Evolutionary conservation across 371 early-diverging fungal species (phyloP), one percentile per base, ranked within the genome.

Genomic region (Mucor velutinosus): DNA sequence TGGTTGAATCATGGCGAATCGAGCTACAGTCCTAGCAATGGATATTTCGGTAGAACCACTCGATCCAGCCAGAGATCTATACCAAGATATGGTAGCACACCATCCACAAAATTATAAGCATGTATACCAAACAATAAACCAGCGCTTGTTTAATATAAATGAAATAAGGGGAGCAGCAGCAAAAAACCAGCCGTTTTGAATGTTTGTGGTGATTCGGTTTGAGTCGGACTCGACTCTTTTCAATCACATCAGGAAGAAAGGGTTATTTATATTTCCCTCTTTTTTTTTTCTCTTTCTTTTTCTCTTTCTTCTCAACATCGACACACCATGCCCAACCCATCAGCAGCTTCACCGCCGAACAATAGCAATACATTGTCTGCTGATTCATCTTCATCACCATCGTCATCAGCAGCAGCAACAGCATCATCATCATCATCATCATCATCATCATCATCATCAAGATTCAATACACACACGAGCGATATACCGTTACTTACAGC

Each of bases 21-120:
- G 27, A 41, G 62, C 19, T 57, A 62, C 55, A 53, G 60, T 12
- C 33, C 53, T 11, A 60, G 55, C 19, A 63, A 59, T 49, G 67
- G 69, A 11, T 65, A 61, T 19, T 71, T 75, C 62, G 65, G 59
- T 30, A 64, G 68, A 58, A 61, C 62, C 15, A 23, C 27, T 53
- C 37, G 71, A 49, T 55, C 71, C 15, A 70, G 62, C 12, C 58
- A 66, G 47, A 57, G 60, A 39, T 45, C 55, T 58, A 68, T 71
- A 41, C 71, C 75, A 62, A 67, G 60, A 51, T 75, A 75, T 60
- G 75, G 75, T 41, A 67, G 69, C 37, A 71, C 75, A 19, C 67
- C 69, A 32, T 71, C 69, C 43, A 61, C 64, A 49, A 62, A 49
- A 33, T 49, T 25, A 51, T 51, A 12, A 51, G 23, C 11, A 45